phyloP scores from a whole-genome alignment of 345 rosid species.

The Atalantia buxifolia region DNA sequence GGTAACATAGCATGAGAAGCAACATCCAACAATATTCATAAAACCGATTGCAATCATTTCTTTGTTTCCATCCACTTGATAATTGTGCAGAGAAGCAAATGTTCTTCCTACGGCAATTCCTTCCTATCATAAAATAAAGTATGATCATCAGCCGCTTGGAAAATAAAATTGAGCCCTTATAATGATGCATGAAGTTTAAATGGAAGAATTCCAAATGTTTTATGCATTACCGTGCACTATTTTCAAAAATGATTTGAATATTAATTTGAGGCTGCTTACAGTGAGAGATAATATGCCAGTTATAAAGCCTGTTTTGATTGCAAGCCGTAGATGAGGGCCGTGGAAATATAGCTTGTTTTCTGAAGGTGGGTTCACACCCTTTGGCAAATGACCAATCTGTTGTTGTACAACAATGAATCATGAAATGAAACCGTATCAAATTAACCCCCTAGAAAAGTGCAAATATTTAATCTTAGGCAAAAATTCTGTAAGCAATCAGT shows the following conservation, averaged over 20 bases:
- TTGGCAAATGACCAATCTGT: conserved; percentile 87
- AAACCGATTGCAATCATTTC: conserved; percentile 50
- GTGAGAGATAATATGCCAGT: conserved; percentile 86
- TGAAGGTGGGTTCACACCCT: conserved; percentile 94
- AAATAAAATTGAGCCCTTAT: background rate
- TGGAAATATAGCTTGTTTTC: conserved; percentile 57
- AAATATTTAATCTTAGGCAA: too few relatives aligned
- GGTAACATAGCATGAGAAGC: conserved; percentile 41
- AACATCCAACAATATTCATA: conserved; percentile 43
- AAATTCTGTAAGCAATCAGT: too few relatives aligned
- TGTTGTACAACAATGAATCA: conserved; percentile 19
- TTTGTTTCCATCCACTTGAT: conserved; percentile 50
- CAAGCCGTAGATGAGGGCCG: conserved; percentile 52
- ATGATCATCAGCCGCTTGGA: background rate
- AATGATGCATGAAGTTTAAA: background rate
- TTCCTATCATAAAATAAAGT: conserved; percentile 24
- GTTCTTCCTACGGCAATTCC: conserved; percentile 45
- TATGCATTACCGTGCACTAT: background rate
- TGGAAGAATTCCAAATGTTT: background rate
- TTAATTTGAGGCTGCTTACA: conserved; percentile 38
- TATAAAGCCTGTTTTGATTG: conserved; percentile 77
- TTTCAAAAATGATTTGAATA: background rate
- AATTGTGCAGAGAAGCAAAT: conserved; percentile 35
- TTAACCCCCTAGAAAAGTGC: too few relatives aligned
- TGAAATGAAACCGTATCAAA: background rate